Percentiles rank a stretch among this genome's conserved stretches.
Evolutionary conservation across 352 stramenopile species (phyloP).

Genomic region (Phytophthora sp.): DNA sequence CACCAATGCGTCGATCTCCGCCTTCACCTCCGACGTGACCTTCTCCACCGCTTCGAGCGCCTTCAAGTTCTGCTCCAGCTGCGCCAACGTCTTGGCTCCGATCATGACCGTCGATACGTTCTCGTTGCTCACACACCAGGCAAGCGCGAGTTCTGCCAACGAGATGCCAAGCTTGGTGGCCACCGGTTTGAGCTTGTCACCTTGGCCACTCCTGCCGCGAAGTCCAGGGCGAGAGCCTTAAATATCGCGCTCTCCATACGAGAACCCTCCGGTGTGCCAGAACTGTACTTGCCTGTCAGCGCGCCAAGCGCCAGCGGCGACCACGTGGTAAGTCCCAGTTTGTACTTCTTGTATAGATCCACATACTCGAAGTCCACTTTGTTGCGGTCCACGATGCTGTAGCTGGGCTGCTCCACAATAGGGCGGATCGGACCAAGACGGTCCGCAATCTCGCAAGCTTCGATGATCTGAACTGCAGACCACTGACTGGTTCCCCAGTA

Average conservation of each 20-base stretch:
- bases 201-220: conserved; percentile 35
- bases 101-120: conserved; percentile 67
- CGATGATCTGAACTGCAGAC: conserved; percentile 46
- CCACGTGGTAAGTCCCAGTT: conserved; percentile 70
- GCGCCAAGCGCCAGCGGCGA: conserved; percentile 60
- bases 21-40: conserved; percentile 59
- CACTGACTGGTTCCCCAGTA: conserved; percentile 59
- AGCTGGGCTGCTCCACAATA: conserved; percentile 55
- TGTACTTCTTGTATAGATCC: conserved; percentile 56
- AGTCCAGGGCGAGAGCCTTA: conserved; percentile 32
- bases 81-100: conserved; percentile 50
- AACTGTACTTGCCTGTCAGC: conserved; percentile 78
- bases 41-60: conserved; percentile 46
- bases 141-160: conserved; percentile 54
- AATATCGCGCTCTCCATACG: conserved; percentile 47
- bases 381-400: conserved; percentile 58
- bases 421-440: conserved; percentile 39
- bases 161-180: conserved; percentile 48
- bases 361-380: conserved; percentile 24
- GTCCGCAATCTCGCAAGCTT: conserved; percentile 54
- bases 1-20: conserved; percentile 50
- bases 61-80: conserved; percentile 71
- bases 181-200: conserved; percentile 45
- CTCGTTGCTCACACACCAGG: conserved; percentile 60
- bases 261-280: conserved; percentile 53